Percentiles rank a stretch among this genome's conserved stretches.
These are phyloP conservation scores for Cercospora sp. DNA, from an alignment of 2,329 filamentous ascomycete genomes.

Conservation along the genomic window DNA sequence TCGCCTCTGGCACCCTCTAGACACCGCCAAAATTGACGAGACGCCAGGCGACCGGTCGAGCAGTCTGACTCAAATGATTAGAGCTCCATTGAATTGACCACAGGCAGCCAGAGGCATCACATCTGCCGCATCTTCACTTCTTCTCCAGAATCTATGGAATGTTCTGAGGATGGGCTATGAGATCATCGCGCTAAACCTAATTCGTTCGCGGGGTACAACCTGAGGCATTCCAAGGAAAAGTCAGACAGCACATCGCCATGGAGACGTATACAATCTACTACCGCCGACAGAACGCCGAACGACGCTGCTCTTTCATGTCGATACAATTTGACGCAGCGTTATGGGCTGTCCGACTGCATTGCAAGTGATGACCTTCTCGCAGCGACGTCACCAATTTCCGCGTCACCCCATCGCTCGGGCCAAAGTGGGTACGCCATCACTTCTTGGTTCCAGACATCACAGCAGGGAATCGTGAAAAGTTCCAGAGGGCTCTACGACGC, in stretches of 20 bases:
- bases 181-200: background rate
- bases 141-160: background rate
- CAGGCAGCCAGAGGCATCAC: background rate
- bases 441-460: background rate
- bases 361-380: background rate
- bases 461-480: background rate
- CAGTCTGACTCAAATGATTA: background rate
- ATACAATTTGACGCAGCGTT: background rate
- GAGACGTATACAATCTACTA: background rate
- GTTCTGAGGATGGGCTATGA: background rate
- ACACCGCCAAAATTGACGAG: background rate
- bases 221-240: background rate
- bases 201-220: background rate
- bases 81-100: background rate
- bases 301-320: background rate
- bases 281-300: background rate
- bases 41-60: background rate
- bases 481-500: background rate
- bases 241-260: background rate
- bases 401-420: background rate
- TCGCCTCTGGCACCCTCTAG: background rate
- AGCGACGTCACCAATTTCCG: background rate
- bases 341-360: background rate
- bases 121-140: background rate
- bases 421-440: background rate